Evolutionary conservation across 208 protist genomes (phyloP).

Genomic region (Phytomonas sp.): DNA sequence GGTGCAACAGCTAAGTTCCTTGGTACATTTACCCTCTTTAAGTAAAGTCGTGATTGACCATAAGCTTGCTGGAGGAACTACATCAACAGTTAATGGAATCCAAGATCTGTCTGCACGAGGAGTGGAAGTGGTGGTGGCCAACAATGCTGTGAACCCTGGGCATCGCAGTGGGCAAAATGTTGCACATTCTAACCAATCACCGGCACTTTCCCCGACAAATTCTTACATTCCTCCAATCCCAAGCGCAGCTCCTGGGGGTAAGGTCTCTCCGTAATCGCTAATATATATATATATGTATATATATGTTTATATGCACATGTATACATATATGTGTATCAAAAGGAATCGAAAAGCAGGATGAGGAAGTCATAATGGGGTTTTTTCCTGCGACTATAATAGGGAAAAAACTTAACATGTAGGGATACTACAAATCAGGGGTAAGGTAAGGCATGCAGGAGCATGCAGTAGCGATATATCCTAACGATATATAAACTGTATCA

Average conservation of each 20-base stretch:
- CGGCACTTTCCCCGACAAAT: constrained; percentile 2
- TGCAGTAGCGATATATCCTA: not conserved
- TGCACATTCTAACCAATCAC: not conserved
- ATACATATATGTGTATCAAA: not conserved
- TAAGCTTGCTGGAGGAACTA: constrained; percentile 16
- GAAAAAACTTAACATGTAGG: not conserved
- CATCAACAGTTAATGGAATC: constrained; percentile 25
- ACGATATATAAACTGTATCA: not conserved
- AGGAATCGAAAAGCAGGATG: not conserved
- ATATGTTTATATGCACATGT: not conserved
- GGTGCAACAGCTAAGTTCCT: constrained; percentile 26
- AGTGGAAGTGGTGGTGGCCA: not conserved
- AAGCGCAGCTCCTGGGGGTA: not conserved
- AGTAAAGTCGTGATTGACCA: constrained; percentile 29
- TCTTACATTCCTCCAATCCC: not conserved
- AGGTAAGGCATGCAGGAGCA: not conserved
- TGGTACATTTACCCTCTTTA: constrained; percentile 25
- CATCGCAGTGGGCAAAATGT: not conserved
- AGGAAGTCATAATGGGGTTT: not conserved
- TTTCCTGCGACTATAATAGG: not conserved
- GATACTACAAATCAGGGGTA: not conserved
- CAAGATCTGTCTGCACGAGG: not conserved
- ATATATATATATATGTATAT: constrained; percentile 1
- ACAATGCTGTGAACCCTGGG: not conserved
- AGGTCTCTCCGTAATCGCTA: not conserved